A percentile compares a stretch with the other conserved stretches of the same genome.
phyloP scores from a whole-genome alignment of 2,329 filamentous ascomycete genomes.

The Cercospora zeae-maydis region DNA sequence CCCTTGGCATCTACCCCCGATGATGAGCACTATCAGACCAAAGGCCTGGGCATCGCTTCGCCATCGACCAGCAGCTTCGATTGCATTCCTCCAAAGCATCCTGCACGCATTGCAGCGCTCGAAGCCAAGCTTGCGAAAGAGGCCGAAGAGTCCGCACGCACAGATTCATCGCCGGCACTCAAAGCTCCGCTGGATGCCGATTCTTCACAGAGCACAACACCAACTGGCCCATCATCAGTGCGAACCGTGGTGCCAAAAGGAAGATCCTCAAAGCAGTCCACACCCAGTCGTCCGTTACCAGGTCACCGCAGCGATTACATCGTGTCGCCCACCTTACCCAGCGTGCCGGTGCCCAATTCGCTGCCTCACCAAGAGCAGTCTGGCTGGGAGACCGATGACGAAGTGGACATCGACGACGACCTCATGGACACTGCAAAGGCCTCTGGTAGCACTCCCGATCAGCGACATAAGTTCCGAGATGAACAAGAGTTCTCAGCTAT shows the following conservation, averaged over 20 bases:
- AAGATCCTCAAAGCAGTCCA: neutral
- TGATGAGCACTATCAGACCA: slow-evolving; percentile 8
- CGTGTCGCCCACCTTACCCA: neutral
- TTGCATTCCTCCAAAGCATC: neutral
- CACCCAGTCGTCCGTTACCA: neutral
- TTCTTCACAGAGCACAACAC: neutral
- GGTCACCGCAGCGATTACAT: neutral
- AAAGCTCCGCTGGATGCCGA: neutral
- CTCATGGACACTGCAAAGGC: slow-evolving; percentile 9
- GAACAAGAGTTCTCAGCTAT: neutral
- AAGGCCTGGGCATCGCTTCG: slow-evolving; percentile 4
- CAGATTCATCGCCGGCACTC: neutral
- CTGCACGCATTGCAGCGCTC: neutral
- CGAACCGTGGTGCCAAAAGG: neutral
- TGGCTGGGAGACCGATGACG: slow-evolving; percentile 9
- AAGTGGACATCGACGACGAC: slow-evolving; percentile 10
- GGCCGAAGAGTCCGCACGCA: neutral
- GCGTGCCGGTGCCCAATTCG: neutral
- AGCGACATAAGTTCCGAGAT: neutral
- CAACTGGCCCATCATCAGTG: neutral
- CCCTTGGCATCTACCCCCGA: slow-evolving; percentile 7
- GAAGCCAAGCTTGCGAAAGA: neutral
- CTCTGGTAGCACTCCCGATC: slow-evolving; percentile 1
- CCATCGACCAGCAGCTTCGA: neutral
- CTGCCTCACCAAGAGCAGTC: neutral